Evolutionary conservation across 78 protist species (phyloP), one percentile per base, ranked within the genome.

Genomic region (Dictyostelium discoideum): DNA sequence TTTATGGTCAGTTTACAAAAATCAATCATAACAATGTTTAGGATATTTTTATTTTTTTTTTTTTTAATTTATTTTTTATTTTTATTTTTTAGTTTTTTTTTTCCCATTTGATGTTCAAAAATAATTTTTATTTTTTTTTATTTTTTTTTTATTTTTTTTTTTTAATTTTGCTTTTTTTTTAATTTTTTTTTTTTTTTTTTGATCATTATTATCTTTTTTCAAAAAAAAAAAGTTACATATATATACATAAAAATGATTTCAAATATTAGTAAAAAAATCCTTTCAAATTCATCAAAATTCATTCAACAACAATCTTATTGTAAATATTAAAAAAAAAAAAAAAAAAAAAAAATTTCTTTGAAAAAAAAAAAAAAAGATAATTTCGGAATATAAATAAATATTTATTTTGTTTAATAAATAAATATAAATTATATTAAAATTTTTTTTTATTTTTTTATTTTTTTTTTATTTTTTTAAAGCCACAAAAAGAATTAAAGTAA

Each of bases 401-500:
- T n/a, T n/a, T n/a, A n/a, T n/a, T n/a, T n/a, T n/a, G n/a, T n/a
- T n/a, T n/a, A n/a, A n/a, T 32, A 32, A 32, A 32, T 32, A 32
- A 32, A 1, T 32, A 32, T 32, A 32, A 32, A 32, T 32, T 42
- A 46, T 46, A 9, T 46, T 26, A 69, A 13, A 11, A 24, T 63
- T 16, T 18, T 14, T 63, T 5, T 63, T 63, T 2, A 22, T 63
- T 5, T 63, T 22, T 16, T n/a, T 54, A 14, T 20, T 60, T 4
- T 60, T 60, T 4, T 60, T 60, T 60, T 60, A 4, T 60, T 60
- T 60, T 60, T 60, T 60, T 60, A 32, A 16, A 74, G 81, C 6
- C 14, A 37, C 81, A 74, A 54, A 84, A 40, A 89, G 83, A 72
- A 89, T 89, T 46, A 81, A 81, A 32, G 94, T 89, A 67, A 67